A percentile compares a stretch with the other conserved stretches of the same genome.
phyloP scores from a whole-genome alignment of 2,329 filamentous ascomycete genomes.

The Leptographium wingfieldii region DNA sequence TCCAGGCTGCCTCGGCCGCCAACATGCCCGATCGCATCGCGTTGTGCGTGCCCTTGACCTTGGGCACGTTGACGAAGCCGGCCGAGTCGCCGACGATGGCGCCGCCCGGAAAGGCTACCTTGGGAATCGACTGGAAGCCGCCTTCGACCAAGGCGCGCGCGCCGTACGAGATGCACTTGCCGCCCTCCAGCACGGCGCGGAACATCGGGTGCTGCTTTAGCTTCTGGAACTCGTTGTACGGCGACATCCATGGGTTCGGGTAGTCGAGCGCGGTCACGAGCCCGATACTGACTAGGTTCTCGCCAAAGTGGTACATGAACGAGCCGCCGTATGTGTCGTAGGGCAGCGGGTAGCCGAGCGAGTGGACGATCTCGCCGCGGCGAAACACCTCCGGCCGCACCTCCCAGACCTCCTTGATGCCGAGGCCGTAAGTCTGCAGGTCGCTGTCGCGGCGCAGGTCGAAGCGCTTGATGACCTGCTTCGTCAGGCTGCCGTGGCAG shows the following conservation, averaged over 20 bases:
- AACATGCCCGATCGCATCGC: constrained; percentile 97
- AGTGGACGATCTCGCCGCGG: constrained; percentile 74
- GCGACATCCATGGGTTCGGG: constrained; percentile 89
- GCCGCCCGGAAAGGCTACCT: constrained; percentile 90
- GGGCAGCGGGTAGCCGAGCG: constrained; percentile 83
- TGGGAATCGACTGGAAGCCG: constrained; percentile 94
- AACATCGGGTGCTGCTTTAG: constrained; percentile 97
- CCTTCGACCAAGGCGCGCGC: constrained; percentile 87
- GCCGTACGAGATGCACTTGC: constrained; percentile 94
- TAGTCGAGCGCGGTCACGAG: constrained; percentile 92
- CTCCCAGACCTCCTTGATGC: constrained; percentile 97
- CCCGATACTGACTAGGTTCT: constrained; percentile 87
- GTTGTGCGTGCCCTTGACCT: constrained; percentile 97
- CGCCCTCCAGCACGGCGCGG: constrained; percentile 74
- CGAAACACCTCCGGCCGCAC: constrained; percentile 85
- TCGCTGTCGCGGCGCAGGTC: constrained; percentile 80
- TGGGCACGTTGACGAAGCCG: constrained; percentile 93
- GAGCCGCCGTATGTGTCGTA: constrained; percentile 87
- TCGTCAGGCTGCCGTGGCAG: constrained; percentile 88
- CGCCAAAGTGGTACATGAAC: constrained; percentile 99
- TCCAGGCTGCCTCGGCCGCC: constrained; percentile 80
- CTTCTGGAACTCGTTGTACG: constrained; percentile 94
- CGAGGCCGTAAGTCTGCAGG: constrained; percentile 88
- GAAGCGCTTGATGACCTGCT: constrained; percentile 90
- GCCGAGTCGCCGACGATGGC: constrained; percentile 93